These are phyloP conservation scores for Colletotrichum shisoi DNA, from an alignment of 2,329 filamentous ascomycete genomes.

Conservation along the genomic window DNA sequence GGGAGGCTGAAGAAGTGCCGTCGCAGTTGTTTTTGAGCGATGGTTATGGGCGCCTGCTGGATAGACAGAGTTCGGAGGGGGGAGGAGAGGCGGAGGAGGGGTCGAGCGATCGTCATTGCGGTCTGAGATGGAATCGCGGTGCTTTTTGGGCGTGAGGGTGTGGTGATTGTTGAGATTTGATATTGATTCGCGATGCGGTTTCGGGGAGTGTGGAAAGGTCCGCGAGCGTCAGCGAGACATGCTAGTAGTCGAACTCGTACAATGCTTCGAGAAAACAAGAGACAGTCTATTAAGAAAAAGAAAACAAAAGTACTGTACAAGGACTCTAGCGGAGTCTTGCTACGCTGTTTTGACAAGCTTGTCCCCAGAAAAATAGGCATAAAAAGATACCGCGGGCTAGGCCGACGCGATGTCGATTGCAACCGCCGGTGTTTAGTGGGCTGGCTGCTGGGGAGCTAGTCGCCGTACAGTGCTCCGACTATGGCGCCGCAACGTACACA, in stretches of 20 bases:
- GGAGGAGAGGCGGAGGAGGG: slow-evolving; percentile 20
- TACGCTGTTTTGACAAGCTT: not conserved
- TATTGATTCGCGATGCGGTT: not conserved
- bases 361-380: not conserved
- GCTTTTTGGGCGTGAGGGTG: not conserved
- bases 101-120: slow-evolving; percentile 22
- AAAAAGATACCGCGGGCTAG: slow-evolving; percentile 8
- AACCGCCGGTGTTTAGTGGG: slow-evolving; percentile 26
- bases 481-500: not conserved
- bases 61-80: slow-evolving; percentile 7
- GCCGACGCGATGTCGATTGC: slow-evolving; percentile 21
- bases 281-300: not conserved
- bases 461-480: not conserved
- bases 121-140: not conserved
- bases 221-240: slow-evolving; percentile 14
- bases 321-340: not conserved
- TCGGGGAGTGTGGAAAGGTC: slow-evolving; percentile 6
- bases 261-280: slow-evolving; percentile 14
- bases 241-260: not conserved
- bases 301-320: not conserved
- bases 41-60: not conserved
- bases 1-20: slow-evolving; percentile 40
- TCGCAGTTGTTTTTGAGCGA: not conserved
- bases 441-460: not conserved
- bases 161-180: not conserved